phyloP scores from a whole-genome alignment of 208 protist genomes.

The Histomonas meleagridis region DNA sequence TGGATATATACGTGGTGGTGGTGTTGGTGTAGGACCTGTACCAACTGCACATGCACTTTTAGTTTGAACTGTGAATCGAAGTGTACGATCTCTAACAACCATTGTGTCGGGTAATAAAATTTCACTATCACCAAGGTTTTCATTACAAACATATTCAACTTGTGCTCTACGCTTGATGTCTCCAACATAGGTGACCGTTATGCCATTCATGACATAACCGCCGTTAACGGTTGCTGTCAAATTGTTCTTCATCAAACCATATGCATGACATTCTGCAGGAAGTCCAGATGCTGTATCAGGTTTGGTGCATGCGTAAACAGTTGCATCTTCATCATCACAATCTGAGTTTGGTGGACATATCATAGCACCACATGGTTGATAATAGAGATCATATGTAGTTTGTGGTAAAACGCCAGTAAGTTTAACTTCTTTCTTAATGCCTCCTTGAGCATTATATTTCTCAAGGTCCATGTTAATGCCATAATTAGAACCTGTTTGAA shows the following conservation, averaged over 20 bases:
- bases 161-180: neutral
- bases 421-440: neutral
- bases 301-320: neutral
- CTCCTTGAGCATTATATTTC: neutral
- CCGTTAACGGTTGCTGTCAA: neutral
- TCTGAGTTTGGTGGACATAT: neutral
- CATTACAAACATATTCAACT: neutral
- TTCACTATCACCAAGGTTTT: neutral
- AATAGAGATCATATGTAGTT: too few relatives aligned
- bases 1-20: constrained; percentile 6
- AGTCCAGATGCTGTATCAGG: neutral
- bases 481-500: neutral
- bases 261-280: neutral
- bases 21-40: neutral
- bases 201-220: neutral
- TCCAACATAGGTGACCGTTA: neutral
- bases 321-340: neutral
- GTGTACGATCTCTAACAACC: too few relatives aligned
- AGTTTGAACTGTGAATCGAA: neutral
- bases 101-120: neutral
- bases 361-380: neutral
- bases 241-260: neutral
- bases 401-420: too few relatives aligned
- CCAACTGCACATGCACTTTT: neutral
- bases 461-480: neutral